Evolutionary conservation across 2,329 filamentous ascomycete species (phyloP).

Genomic region (Sporothrix inflata): DNA sequence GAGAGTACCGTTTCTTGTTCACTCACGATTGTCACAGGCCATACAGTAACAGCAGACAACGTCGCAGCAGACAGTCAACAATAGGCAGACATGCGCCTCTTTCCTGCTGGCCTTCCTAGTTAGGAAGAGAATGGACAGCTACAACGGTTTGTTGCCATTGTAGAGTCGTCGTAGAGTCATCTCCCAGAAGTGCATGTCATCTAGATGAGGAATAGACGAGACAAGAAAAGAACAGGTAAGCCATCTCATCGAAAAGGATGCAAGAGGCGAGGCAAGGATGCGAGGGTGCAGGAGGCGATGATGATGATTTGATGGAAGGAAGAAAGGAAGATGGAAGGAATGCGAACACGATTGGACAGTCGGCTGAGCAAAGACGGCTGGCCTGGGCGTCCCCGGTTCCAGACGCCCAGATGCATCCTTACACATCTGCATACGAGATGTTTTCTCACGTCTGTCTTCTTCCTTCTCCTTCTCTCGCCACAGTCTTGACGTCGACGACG

Average conservation of each 20-base stretch:
- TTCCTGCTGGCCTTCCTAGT: not conserved
- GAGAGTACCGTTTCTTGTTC: not conserved
- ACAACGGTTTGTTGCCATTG: not conserved
- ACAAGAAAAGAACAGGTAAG: not conserved
- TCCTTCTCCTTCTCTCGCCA: not conserved
- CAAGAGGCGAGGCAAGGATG: not conserved
- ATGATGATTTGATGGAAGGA: not conserved
- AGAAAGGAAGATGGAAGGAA: not conserved
- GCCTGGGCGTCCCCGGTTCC: not conserved
- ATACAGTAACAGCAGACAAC: not conserved
- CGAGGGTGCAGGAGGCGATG: not conserved
- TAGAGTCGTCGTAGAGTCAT: not conserved
- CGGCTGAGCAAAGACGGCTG: not conserved
- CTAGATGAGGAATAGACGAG: not conserved
- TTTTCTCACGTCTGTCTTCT: not conserved
- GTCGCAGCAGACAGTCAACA: not conserved
- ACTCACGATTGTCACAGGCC: not conserved
- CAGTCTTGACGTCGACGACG: not conserved
- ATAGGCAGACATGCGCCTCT: not conserved
- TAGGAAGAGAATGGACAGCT: not conserved
- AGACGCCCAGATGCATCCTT: not conserved
- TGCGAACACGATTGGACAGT: slow-evolving; percentile 1
- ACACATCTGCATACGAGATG: not conserved
- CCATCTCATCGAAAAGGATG: not conserved
- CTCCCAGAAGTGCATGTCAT: not conserved